A percentile compares a stretch with the other conserved stretches of the same genome.
These are phyloP conservation scores for Saccharomyces hybrid DNA, from an alignment of 1,139 yeast species.

Conservation along the genomic window DNA sequence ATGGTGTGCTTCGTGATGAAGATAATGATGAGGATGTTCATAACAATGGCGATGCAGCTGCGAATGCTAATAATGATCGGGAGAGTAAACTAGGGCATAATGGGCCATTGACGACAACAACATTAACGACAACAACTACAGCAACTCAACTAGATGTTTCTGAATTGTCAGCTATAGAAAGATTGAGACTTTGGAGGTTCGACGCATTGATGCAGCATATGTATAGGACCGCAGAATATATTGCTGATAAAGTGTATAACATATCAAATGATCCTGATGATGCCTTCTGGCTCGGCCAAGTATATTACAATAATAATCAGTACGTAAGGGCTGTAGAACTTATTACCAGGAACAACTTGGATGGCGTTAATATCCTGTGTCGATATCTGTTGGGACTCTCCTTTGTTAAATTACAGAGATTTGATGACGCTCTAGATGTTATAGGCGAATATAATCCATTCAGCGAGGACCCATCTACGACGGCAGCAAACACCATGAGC, in stretches of 20 bases:
- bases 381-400: constrained; percentile 77
- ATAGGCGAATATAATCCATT: constrained; percentile 83
- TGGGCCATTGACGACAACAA: constrained; percentile 10
- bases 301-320: constrained; percentile 62
- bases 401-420: constrained; percentile 60
- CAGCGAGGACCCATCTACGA: constrained; percentile 5
- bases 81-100: constrained; percentile 5
- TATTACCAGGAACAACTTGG: constrained; percentile 36
- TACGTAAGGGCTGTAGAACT: constrained; percentile 73
- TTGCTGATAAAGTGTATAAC: constrained; percentile 84
- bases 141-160: constrained; percentile 22
- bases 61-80: constrained; percentile 5
- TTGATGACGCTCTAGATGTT: constrained; percentile 86
- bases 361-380: constrained; percentile 55
- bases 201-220: constrained; percentile 93
- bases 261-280: constrained; percentile 76
- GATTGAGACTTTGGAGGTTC: constrained; percentile 84
- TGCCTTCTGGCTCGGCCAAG: constrained; percentile 96
- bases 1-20: constrained; percentile 6
- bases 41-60: constrained; percentile 35
- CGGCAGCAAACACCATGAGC: constrained; percentile 19
- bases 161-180: constrained; percentile 75
- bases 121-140: constrained; percentile 15
- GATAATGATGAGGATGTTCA: constrained; percentile 29
- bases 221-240: constrained; percentile 78